Percentiles rank a stretch among this genome's conserved stretches.
Evolutionary conservation across 2,329 filamentous ascomycete species (phyloP).

Genomic region (Aspergillus sp.): DNA sequence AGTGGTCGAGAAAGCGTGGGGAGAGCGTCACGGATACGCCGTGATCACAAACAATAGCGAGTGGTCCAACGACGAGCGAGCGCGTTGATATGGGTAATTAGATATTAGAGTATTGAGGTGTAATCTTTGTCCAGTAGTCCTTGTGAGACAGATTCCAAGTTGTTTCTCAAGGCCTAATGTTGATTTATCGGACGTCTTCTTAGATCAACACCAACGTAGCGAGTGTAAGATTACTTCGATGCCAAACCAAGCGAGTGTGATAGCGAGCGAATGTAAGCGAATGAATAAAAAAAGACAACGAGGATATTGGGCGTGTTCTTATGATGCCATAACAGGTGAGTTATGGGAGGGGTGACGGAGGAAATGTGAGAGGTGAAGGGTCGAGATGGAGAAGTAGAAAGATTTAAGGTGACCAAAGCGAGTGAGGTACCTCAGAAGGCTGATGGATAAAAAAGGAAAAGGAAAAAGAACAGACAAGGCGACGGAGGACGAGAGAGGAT

Average conservation of each 20-base stretch:
- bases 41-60: conserved; percentile 17
- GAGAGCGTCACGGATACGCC: conserved; percentile 2
- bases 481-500: conserved; percentile 17
- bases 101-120: conserved; percentile 19
- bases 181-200: conserved; percentile 6
- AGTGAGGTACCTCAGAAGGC: conserved; percentile 5
- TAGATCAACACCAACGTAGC: conserved; percentile 34
- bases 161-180: conserved; percentile 8
- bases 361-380: conserved; percentile 21
- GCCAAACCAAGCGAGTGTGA: conserved; percentile 38
- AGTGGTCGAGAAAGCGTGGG: conserved; percentile 6
- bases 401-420: conserved; percentile 18
- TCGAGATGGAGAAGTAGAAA: conserved; percentile 22
- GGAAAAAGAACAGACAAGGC: conserved; percentile 15
- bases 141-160: conserved; percentile 4
- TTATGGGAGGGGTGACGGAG: conserved; percentile 16
- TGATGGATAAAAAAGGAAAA: conserved; percentile 13
- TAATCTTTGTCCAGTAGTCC: conserved; percentile 8
- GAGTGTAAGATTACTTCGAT: conserved; percentile 37
- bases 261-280: conserved; percentile 39
- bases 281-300: conserved; percentile 22
- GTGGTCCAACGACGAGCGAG: conserved; percentile 21
- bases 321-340: conserved; percentile 31
- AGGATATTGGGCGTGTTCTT: conserved; percentile 19
- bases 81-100: conserved; percentile 18